Evolutionary conservation across 148 eudicot species (phyloP), one percentile per base, ranked within the genome.

Genomic region (Rhododendron kiyosumense): DNA sequence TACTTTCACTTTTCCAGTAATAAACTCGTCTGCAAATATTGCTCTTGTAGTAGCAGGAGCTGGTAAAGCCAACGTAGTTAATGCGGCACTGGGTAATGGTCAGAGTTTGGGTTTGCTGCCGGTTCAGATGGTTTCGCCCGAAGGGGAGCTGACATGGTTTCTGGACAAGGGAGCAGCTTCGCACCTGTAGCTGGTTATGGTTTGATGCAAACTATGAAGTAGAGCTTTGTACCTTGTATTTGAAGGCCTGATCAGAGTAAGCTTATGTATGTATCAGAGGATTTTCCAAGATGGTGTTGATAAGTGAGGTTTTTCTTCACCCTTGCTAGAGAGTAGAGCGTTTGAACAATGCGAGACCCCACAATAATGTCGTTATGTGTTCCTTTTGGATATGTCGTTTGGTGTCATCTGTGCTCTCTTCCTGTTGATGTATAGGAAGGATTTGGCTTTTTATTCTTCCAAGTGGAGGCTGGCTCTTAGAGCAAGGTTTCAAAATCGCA

Each of bases 1-100:
- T 22, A 92, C 96, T 32, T 89, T 94, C 73, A 92, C 96, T 11
- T 92, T 92, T 28, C 96, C 96, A 0, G 94, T 91, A 36, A 88
- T 89, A 67, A 92, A 92, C 82, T 88, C 92, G 0, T 90, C 94
- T 69, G 91, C 87, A 22, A n/a, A 89, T 76, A 80, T 87, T 32
- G 92, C 86, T 6, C 89, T 89, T 81, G 91, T 89, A 38, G 88
- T 90, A 14, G 89, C 86, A 0, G 94, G 94, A 45, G 81, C 89
- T 26, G 89, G 91, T 46, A 87, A 90, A 84, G 94, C 94, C 51
- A 75, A 82, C 38, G 84, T 88, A 5, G 92, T 92, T 38, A 87
- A 87, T 46, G 81, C 43, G 34, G 90, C 91, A 15, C 82, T 92
- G 61, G 90, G 92, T 52, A 81, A 89, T 71, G 89, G 67, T 43